Evolutionary conservation across 179 eudicot species (phyloP), one percentile per base, ranked within the genome.

Genomic region (Spinacia oleracea): DNA sequence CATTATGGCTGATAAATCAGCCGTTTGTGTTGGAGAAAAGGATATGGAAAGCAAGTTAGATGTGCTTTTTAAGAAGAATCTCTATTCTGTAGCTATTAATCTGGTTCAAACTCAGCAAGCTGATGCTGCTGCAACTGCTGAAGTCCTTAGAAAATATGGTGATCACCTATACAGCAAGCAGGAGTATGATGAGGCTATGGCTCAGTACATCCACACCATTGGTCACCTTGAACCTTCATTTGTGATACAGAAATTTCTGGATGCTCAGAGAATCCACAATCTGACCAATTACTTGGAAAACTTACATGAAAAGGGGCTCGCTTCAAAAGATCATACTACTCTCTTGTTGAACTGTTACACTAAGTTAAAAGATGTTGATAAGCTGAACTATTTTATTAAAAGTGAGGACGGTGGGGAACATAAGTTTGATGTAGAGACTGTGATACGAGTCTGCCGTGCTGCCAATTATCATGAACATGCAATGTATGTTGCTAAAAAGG

Each of bases 1-100:
- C 55, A 83, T 96, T 77, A 90, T 90, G 99, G 84, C 82, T 16
- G 96, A 96, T 81, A 89, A 90, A 72, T 88, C 98, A 32, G 96
- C 84, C 63, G 53, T 96, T 34, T 90, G 95, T 81, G 84, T 93
- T 73, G 98, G 97, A 71, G 99, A 96, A 84, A 96, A 96, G 83
- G 98, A 96, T 77, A 96, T 96, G 99, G 98, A 96, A 77, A 96
- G 98, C 90, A 96, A 96, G 83, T 84, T 96, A 80, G 99, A 96
- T 83, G 89, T 96, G 86, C 97, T 96, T 70, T 96, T 90, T 79
- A 96, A 92, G 86, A 96, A 93, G 84, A 96, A 92, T 84, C 91
- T 93, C 46, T 96, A 96, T 80, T 81, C 97, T 23, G 99, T 96
- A 27, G 99, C 99, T 70, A 93, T 93, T 70, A 92, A 96, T 88